Base-by-base conservation (phyloP, 176 grass and related monocot genomes). In the Puya raimondii region DNA sequence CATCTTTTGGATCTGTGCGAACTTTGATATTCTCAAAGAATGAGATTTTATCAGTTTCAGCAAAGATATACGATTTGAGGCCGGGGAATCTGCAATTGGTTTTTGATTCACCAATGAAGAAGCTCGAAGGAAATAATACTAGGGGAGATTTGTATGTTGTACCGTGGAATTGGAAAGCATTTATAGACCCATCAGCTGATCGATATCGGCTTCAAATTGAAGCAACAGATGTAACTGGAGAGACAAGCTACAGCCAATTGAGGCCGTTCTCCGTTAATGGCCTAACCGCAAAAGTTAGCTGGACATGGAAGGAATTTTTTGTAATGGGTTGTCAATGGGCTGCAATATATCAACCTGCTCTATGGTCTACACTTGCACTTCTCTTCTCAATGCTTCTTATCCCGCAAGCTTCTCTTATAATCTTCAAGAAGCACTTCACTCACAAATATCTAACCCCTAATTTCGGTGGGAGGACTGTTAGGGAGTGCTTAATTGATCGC, bases 141-240 rank as follows among this genome's bases (percentile, higher is more conserved):
- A 85, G 86, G 74, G 93, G 89, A 67, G 74, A 90, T 77, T 75
- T 92, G 70, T 97, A 92, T 80, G 77, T 80, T 29, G 75, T 85
- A 70, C 86, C 86, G 25, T 97, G 93, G 93, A 97, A 97, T 80
- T 97, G 86, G 86, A 92, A 83, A 66, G 84, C 93, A 64, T 97
- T 97, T 83, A 79, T 72, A 74, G 89, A 92, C 75, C 75, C 86
- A 65, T 92, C 86, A 17, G 86, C 89, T 18, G 76, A 79, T 23
- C 74, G 89, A 69, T 97, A 90, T 67, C 90, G 93, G 93, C 79
- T 97, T 51, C 87, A 92, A 88, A 90, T 92, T 52, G 84, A 87
- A 85, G 89, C 53, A 47, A 67, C 81, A 74, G 89, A 97, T 81
- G 73, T 85, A 75, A 81, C 86, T 70, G 93, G 93, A 69, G 87